Conservation (phyloP, 2,329 filamentous ascomycete species). For the Colletotrichum sp. region DNA sequence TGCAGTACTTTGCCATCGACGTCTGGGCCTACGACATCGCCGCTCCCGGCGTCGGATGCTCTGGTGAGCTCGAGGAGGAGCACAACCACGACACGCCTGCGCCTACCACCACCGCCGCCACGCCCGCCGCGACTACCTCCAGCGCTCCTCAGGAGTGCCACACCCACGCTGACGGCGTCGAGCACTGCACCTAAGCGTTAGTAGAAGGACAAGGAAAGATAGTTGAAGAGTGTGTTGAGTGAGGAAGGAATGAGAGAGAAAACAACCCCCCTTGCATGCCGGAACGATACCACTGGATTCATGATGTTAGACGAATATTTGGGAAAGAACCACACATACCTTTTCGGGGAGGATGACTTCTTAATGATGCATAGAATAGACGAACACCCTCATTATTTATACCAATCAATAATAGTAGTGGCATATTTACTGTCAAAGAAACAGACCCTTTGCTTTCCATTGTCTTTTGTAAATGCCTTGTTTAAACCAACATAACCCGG, state of each 20-base stretch:
- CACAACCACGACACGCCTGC: neutral
- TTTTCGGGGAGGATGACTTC: neutral
- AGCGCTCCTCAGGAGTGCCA: conserved; percentile 56
- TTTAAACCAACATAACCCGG: neutral
- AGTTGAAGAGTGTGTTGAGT: neutral
- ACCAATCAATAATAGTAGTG: conserved; percentile 8
- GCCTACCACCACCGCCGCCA: conserved; percentile 34
- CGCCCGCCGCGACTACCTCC: conserved; percentile 60
- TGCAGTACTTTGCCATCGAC: conserved; percentile 74
- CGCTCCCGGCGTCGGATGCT: conserved; percentile 66
- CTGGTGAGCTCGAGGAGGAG: conserved; percentile 42
- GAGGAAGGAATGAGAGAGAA: neutral
- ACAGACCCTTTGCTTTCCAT: neutral
- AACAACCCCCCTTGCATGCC: neutral
- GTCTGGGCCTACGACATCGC: conserved; percentile 71
- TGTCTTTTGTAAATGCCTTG: neutral
- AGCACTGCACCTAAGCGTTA: conserved; percentile 21
- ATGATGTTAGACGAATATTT: neutral
- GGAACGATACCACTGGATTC: conserved; percentile 13
- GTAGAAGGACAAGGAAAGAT: neutral
- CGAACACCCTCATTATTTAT: conserved; percentile 12
- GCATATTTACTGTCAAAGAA: conserved; percentile 1
- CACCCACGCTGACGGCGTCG: conserved; percentile 46
- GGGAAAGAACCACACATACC: neutral
- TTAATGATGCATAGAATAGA: conserved; percentile 13